phyloP scores from a whole-genome alignment of 2,329 filamentous ascomycete genomes.

The Penicillium crustosum region DNA sequence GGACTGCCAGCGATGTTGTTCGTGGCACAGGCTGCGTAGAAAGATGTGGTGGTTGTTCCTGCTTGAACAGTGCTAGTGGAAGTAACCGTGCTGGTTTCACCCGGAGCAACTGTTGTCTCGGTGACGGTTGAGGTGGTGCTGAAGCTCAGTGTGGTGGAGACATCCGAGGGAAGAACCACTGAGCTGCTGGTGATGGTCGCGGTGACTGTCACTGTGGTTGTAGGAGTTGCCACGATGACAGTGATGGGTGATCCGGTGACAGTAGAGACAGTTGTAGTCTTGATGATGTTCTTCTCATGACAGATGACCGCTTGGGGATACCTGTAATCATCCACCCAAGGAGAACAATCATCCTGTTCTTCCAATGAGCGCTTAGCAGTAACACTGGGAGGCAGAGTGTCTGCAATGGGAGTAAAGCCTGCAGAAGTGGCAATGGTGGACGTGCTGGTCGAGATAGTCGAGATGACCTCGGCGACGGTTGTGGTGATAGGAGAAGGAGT shows the following conservation, averaged over 20 bases:
- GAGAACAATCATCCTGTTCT: background rate
- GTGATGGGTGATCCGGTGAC: constrained; percentile 1
- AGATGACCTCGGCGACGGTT: background rate
- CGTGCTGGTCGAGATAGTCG: constrained; percentile 2
- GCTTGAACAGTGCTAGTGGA: background rate
- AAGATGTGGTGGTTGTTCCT: background rate
- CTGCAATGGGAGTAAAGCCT: constrained; percentile 4
- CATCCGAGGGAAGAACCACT: constrained; percentile 7
- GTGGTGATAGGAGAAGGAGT: background rate
- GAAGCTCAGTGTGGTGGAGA: constrained; percentile 12
- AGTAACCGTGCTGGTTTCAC: background rate
- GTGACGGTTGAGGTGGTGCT: constrained; percentile 11
- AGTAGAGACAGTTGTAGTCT: constrained; percentile 3
- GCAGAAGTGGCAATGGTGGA: constrained; percentile 1
- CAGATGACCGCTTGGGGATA: constrained; percentile 9
- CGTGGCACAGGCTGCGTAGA: constrained; percentile 9
- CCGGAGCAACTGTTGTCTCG: background rate
- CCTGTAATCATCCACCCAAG: constrained; percentile 5
- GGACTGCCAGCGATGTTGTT: constrained; percentile 8
- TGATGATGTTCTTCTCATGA: constrained; percentile 8
- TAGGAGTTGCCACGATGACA: background rate
- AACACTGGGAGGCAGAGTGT: constrained; percentile 8
- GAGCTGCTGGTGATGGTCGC: constrained; percentile 7
- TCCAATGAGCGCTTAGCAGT: constrained; percentile 1
- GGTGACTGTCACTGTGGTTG: constrained; percentile 6